These are phyloP conservation scores for Acacia acuminata DNA, from an alignment of 306 rosid species.

Conservation along the genomic window DNA sequence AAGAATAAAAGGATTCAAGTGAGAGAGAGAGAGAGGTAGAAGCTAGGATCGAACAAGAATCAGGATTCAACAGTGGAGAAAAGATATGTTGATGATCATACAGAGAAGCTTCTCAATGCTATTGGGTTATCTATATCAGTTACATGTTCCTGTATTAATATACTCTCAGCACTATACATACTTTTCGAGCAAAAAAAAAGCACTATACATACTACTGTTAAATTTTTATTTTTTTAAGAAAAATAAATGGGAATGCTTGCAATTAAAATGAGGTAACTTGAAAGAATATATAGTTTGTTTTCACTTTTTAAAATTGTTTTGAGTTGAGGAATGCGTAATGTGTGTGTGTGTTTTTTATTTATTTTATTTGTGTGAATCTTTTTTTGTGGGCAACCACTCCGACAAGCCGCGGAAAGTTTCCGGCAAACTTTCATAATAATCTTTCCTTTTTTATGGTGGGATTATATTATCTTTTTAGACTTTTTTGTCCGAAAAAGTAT, in stretches of 20 bases:
- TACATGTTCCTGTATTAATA: constrained; percentile 26
- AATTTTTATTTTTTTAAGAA: neutral
- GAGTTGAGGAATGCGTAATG: neutral
- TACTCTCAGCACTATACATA: constrained; percentile 18
- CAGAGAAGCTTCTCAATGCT: constrained; percentile 42
- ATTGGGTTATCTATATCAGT: constrained; percentile 12
- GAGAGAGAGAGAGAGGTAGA: neutral
- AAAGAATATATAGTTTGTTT: neutral
- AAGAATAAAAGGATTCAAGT: neutral
- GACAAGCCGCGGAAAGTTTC: constrained; percentile 74
- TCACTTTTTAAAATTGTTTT: constrained; percentile 10
- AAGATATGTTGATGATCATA: constrained; percentile 12
- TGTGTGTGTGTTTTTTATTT: neutral
- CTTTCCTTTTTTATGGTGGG: neutral
- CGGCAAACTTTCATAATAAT: constrained; percentile 39
- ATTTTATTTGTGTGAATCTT: constrained; percentile 35
- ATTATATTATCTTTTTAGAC: neutral
- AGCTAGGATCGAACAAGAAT: constrained; percentile 27
- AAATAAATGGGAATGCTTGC: neutral
- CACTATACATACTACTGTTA: constrained; percentile 15
- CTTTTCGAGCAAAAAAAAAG: too few species aligned
- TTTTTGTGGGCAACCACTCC: constrained; percentile 76
- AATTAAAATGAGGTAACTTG: neutral
- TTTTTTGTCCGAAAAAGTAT: neutral
- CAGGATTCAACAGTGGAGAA: constrained; percentile 22